Conservation (phyloP, 345 rosid species). For the Mercurialis annua region DNA sequence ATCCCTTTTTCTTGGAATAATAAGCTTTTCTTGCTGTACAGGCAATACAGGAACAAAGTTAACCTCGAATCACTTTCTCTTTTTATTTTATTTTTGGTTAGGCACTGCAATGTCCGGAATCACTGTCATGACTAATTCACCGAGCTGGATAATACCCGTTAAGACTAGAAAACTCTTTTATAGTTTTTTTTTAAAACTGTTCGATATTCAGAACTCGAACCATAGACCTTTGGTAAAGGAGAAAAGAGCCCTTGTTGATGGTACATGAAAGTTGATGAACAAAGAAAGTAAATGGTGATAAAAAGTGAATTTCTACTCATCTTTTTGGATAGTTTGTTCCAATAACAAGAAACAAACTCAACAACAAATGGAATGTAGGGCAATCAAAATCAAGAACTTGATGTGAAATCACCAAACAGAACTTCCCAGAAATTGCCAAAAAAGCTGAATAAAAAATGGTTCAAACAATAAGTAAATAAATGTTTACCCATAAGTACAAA, state of each 20-base stretch:
- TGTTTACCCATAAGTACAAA: constrained; percentile 4
- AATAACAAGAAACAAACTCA: too few species aligned
- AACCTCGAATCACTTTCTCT: not conserved
- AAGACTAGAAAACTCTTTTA: not conserved
- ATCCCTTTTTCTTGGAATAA: constrained; percentile 21
- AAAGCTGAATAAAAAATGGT: not conserved
- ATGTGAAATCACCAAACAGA: not conserved
- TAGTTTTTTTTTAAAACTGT: not conserved
- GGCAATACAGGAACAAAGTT: constrained; percentile 30
- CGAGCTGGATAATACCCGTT: too few species aligned
- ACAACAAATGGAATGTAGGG: too few species aligned
- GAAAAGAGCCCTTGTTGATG: not conserved
- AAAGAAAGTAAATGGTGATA: not conserved
- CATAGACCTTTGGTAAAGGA: too few species aligned
- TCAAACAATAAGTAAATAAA: constrained; percentile 5
- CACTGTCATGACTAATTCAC: too few species aligned
- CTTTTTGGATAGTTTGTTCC: too few species aligned
- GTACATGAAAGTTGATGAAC: not conserved
- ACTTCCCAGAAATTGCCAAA: not conserved
- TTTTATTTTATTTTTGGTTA: not conserved
- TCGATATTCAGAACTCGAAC: not conserved
- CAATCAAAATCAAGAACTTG: not conserved
- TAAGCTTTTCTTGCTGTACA: constrained; percentile 20
- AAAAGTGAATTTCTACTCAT: too few species aligned
- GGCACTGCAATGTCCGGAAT: too few species aligned